Evolutionary conservation across 306 rosid species (phyloP).

Genomic region (Leucaena leucocephala): DNA sequence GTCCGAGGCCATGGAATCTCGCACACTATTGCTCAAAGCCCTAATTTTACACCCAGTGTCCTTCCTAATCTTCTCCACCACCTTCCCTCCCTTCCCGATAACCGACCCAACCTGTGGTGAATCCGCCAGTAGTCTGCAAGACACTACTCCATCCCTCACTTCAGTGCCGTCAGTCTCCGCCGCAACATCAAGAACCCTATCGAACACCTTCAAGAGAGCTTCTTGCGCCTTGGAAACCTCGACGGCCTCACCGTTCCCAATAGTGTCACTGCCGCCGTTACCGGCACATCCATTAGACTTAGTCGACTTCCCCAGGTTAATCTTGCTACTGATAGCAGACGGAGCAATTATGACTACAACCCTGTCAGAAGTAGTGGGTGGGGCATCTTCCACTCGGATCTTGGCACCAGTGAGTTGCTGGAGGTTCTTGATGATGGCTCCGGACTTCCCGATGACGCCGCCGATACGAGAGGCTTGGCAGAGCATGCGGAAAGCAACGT

Average conservation of each 20-base stretch:
- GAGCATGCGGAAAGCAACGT: constrained; percentile 79
- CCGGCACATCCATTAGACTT: background rate
- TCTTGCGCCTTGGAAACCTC: constrained; percentile 72
- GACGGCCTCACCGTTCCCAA: constrained; percentile 8
- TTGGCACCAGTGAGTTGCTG: constrained; percentile 71
- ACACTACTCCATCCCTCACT: constrained; percentile 61
- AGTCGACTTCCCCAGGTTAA: background rate
- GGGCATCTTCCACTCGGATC: constrained; percentile 76
- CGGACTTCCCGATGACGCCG: constrained; percentile 85
- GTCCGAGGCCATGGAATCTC: constrained; percentile 56
- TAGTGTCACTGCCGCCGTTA: constrained; percentile 1
- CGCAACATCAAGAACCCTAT: constrained; percentile 84
- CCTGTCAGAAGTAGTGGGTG: constrained; percentile 68
- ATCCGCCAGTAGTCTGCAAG: constrained; percentile 71
- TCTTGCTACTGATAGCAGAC: constrained; percentile 26
- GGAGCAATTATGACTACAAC: constrained; percentile 56
- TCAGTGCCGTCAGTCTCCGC: constrained; percentile 66
- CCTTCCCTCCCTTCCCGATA: constrained; percentile 91
- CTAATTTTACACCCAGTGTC: constrained; percentile 80
- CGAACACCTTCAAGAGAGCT: constrained; percentile 83
- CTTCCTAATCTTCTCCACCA: constrained; percentile 82
- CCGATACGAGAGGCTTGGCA: constrained; percentile 95
- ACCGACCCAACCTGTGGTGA: constrained; percentile 69
- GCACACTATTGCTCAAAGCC: constrained; percentile 66
- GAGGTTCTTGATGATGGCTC: constrained; percentile 68